A percentile compares a stretch with the other conserved stretches of the same genome.
Evolutionary conservation across 495 filamentous ascomycete species (phyloP).

Genomic region (Poronia punctata): DNA sequence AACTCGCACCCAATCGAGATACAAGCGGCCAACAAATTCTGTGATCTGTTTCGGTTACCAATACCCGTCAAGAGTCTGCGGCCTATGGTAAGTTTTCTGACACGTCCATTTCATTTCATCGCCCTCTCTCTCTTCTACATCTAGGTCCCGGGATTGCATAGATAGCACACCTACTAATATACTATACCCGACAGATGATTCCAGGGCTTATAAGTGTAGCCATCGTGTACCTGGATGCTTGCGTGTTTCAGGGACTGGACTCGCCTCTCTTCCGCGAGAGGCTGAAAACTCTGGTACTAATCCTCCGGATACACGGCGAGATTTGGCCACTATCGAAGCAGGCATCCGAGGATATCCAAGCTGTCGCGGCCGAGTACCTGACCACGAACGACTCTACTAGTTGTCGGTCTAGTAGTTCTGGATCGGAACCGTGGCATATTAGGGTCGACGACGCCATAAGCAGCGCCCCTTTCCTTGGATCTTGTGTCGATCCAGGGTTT

Average conservation of each 20-base stretch:
- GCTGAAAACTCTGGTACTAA: constrained; percentile 58
- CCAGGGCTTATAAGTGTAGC: constrained; percentile 52
- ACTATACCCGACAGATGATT: constrained; percentile 42
- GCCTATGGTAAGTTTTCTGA: constrained; percentile 29
- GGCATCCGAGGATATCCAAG: constrained; percentile 55
- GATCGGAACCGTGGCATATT: constrained; percentile 14
- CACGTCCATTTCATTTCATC: no score
- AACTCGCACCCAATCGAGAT: constrained; percentile 34
- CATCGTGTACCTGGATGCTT: constrained; percentile 39
- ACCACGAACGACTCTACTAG: constrained; percentile 11
- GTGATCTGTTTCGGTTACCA: constrained; percentile 56
- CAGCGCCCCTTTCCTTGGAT: constrained; percentile 1
- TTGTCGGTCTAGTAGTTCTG: constrained; percentile 11
- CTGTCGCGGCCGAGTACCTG: constrained; percentile 43
- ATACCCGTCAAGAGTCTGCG: constrained; percentile 55
- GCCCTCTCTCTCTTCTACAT: neutral
- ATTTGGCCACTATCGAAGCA: constrained; percentile 59
- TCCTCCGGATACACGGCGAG: constrained; percentile 54
- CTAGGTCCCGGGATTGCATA: neutral
- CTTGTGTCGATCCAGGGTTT: no score
- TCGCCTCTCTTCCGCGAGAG: constrained; percentile 55
- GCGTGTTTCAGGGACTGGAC: constrained; percentile 49
- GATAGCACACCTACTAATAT: neutral
- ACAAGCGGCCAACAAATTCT: constrained; percentile 59
- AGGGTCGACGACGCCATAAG: neutral